Evolutionary conservation across 2,329 filamentous ascomycete genomes (phyloP).

Genomic region (Cyphellophora attinorum): DNA sequence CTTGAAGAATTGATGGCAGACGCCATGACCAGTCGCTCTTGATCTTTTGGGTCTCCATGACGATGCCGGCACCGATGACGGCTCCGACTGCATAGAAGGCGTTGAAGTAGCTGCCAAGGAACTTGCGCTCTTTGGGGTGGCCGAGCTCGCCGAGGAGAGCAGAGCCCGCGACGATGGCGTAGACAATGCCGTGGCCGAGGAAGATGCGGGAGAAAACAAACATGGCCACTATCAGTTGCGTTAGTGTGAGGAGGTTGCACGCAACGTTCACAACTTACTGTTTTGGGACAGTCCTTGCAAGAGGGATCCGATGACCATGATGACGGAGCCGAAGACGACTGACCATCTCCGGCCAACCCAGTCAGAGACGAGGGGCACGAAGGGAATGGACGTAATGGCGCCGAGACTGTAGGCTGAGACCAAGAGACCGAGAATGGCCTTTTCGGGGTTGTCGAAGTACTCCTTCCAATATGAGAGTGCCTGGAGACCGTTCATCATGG

Average conservation of each 20-base stretch:
- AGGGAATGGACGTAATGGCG: slow-evolving; percentile 47
- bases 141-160: slow-evolving; percentile 62
- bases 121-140: slow-evolving; percentile 50
- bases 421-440: slow-evolving; percentile 43
- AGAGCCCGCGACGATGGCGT: slow-evolving; percentile 55
- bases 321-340: slow-evolving; percentile 42
- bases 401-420: slow-evolving; percentile 51
- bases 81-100: slow-evolving; percentile 47
- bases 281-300: slow-evolving; percentile 28
- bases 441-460: slow-evolving; percentile 36
- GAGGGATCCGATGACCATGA: slow-evolving; percentile 40
- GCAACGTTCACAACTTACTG: slow-evolving; percentile 50
- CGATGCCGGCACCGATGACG: slow-evolving; percentile 32
- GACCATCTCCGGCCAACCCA: slow-evolving; percentile 46
- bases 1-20: slow-evolving; percentile 35
- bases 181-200: slow-evolving; percentile 51
- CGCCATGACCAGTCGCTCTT: slow-evolving; percentile 33
- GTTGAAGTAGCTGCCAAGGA: slow-evolving; percentile 51
- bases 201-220: slow-evolving; percentile 50
- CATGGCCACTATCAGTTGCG: slow-evolving; percentile 40
- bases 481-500: slow-evolving; percentile 30
- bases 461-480: slow-evolving; percentile 30
- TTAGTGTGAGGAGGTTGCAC: too few species aligned
- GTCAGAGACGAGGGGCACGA: slow-evolving; percentile 48
- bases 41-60: slow-evolving; percentile 28